phyloP scores from a whole-genome alignment of 768 basidiomycete species.

The Boletus reticulatus region DNA sequence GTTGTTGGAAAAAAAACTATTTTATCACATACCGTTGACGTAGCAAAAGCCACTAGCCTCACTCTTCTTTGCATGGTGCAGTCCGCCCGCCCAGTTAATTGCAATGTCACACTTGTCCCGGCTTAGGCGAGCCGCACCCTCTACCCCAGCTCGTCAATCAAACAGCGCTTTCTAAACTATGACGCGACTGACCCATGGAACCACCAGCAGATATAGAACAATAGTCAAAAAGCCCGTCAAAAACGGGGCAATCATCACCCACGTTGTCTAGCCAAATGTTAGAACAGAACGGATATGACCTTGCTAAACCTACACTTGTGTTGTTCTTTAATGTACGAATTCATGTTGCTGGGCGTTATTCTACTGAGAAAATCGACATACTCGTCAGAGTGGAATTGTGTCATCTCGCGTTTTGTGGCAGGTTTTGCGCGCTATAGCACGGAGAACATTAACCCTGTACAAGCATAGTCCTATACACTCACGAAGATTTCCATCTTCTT shows the following conservation, averaged over 20 bases:
- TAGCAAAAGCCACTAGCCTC: slow-evolving; percentile 99
- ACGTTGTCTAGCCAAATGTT: slow-evolving; percentile 70
- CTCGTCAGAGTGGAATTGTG: slow-evolving; percentile 98
- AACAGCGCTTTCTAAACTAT: background rate
- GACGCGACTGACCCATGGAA: slow-evolving; percentile 79
- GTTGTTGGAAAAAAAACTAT: background rate
- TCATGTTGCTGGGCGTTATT: slow-evolving; percentile 95
- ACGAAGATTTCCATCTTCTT: slow-evolving; percentile 99
- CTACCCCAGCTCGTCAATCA: slow-evolving; percentile 39
- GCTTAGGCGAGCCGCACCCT: slow-evolving; percentile 94
- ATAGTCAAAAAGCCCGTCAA: slow-evolving; percentile 98
- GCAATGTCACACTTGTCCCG: slow-evolving; percentile 99
- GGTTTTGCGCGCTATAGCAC: slow-evolving; percentile 87
- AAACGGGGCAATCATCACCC: slow-evolving; percentile 98
- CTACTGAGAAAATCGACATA: slow-evolving; percentile 96
- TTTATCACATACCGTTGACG: slow-evolving; percentile 70
- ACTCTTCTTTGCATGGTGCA: slow-evolving; percentile 99
- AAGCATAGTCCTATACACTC: slow-evolving; percentile 33
- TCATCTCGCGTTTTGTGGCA: slow-evolving; percentile 99
- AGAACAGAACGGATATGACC: background rate
- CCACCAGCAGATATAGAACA: slow-evolving; percentile 99
- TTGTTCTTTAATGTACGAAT: slow-evolving; percentile 89
- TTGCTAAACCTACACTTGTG: slow-evolving; percentile 72
- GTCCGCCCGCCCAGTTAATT: slow-evolving; percentile 97
- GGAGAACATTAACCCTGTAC: background rate